Evolutionary conservation across 1,139 yeast species (phyloP).

Genomic region (Yamadazyma taylorii): DNA sequence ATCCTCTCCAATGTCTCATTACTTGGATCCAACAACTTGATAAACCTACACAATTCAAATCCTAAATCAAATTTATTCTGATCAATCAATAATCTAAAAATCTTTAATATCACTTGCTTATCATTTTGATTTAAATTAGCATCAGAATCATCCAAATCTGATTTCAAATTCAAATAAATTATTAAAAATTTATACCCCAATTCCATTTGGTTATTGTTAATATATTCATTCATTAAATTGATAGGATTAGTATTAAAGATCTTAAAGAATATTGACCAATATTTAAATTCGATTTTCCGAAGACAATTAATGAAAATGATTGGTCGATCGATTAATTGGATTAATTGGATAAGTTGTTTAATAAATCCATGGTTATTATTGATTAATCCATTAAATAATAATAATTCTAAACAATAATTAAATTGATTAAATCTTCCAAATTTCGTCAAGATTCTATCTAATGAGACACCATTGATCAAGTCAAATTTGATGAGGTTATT

Average conservation of each 20-base stretch:
- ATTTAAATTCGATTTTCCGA: conserved; percentile 42
- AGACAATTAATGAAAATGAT: conserved; percentile 42
- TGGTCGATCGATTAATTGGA: conserved; percentile 33
- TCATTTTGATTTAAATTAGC: conserved; percentile 29
- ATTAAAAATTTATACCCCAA: conserved; percentile 44
- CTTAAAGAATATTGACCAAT: conserved; percentile 40
- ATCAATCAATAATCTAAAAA: conserved; percentile 34
- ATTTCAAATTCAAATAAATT: conserved; percentile 41
- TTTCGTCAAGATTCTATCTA: conserved; percentile 22
- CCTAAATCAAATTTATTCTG: conserved; percentile 46
- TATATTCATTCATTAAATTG: conserved; percentile 38
- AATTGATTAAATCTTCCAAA: conserved; percentile 33
- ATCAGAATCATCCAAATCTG: conserved; percentile 25
- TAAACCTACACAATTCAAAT: conserved; percentile 46
- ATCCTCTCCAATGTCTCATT: conserved; percentile 27
- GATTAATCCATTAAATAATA: conserved; percentile 37
- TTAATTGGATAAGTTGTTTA: conserved; percentile 17
- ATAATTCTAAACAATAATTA: conserved; percentile 40
- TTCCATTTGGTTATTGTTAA: conserved; percentile 35
- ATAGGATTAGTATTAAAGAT: conserved; percentile 37
- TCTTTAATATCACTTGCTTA: conserved; percentile 32
- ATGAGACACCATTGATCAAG: conserved; percentile 23
- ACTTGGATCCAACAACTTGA: conserved; percentile 43
- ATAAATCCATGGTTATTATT: conserved; percentile 12
- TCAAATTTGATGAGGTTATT: conserved; percentile 43